These are phyloP conservation scores for Kappamyces sp. DNA, from an alignment of 192 early-diverging fungal species.

Conservation along the genomic window DNA sequence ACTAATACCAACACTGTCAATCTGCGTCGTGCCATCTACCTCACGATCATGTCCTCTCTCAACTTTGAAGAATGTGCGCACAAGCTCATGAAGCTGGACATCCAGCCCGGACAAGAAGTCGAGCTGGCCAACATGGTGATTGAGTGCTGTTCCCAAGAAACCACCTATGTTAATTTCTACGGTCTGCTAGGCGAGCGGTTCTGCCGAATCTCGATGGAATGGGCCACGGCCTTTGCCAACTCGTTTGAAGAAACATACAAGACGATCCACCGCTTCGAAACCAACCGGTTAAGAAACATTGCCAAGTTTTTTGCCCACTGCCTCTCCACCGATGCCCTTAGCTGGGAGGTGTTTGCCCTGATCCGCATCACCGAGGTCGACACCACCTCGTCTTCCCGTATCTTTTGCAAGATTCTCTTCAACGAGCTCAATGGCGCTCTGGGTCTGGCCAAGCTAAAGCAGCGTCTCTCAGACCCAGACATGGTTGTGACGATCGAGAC, in stretches of 20 bases:
- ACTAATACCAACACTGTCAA: slow-evolving; percentile 87
- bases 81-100: slow-evolving; percentile 84
- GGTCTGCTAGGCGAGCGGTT: slow-evolving; percentile 92
- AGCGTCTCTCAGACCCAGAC: slow-evolving; percentile 58
- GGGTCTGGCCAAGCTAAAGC: slow-evolving; percentile 72
- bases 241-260: slow-evolving; percentile 81
- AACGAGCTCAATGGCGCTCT: slow-evolving; percentile 79
- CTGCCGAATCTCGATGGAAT: slow-evolving; percentile 71
- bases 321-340: slow-evolving; percentile 74
- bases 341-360: slow-evolving; percentile 73
- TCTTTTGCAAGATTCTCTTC: slow-evolving; percentile 94
- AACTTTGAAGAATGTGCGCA: slow-evolving; percentile 95
- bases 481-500: slow-evolving; percentile 49
- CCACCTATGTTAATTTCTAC: slow-evolving; percentile 90
- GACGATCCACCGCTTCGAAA: slow-evolving; percentile 89
- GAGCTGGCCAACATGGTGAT: slow-evolving; percentile 96
- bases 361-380: slow-evolving; percentile 87
- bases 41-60: slow-evolving; percentile 91
- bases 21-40: slow-evolving; percentile 86
- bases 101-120: slow-evolving; percentile 79
- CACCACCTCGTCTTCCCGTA: slow-evolving; percentile 94
- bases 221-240: slow-evolving; percentile 72
- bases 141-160: slow-evolving; percentile 93
- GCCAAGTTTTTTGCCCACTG: slow-evolving; percentile 88
- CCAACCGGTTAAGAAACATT: slow-evolving; percentile 87